phyloP scores from a whole-genome alignment of 352 stramenopile genomes.

The Thraustochytrium sp. region DNA sequence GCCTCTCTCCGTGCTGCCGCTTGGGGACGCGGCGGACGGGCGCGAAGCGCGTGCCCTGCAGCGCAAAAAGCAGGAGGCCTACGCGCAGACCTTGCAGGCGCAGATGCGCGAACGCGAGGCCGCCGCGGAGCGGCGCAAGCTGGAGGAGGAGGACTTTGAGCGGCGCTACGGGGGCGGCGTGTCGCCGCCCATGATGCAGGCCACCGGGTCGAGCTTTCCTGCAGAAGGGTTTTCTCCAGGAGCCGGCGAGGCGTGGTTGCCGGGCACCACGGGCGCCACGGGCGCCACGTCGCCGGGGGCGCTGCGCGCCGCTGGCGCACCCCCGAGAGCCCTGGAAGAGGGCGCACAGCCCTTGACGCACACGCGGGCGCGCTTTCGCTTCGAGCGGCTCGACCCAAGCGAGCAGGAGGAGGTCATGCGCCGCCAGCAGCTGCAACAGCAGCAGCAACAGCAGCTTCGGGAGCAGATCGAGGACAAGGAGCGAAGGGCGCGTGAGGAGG shows the following conservation, averaged over 20 bases:
- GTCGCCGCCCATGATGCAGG: background rate
- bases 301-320: background rate
- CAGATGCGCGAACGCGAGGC: conserved; percentile 21
- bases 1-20: background rate
- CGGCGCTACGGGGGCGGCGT: conserved; percentile 1
- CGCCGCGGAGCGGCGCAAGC: background rate
- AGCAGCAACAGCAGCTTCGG: background rate
- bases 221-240: too few species aligned
- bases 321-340: background rate
- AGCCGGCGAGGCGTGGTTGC: background rate
- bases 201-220: background rate
- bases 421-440: conserved; percentile 16
- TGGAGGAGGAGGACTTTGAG: conserved; percentile 26
- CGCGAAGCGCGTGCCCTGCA: background rate
- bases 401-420: background rate
- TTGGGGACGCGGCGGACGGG: background rate
- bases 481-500: background rate
- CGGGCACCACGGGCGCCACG: too few species aligned
- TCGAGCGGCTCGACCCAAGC: conserved; percentile 15
- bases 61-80: conserved; percentile 30
- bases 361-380: conserved; percentile 25
- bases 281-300: too few species aligned
- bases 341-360: background rate
- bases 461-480: conserved; percentile 22
- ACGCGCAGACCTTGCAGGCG: background rate